phyloP scores from a whole-genome alignment of 2,329 filamentous ascomycete genomes.

The Phaeosphaeria sp. region DNA sequence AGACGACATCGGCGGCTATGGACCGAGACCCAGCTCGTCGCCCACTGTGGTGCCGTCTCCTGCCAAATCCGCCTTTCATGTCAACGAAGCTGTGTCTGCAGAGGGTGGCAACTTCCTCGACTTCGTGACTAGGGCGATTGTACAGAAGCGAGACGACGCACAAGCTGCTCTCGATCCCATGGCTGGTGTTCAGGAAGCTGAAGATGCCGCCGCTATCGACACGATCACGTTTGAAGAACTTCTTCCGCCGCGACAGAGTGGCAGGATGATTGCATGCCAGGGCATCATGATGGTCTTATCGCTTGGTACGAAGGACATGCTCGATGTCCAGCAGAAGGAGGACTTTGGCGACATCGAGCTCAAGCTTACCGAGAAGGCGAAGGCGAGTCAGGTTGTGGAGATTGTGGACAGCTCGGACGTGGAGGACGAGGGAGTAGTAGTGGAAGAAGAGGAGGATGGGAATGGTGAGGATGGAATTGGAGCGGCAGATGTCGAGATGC shows the following conservation, averaged over 20 bases:
- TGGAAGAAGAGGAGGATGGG: background rate
- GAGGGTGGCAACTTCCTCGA: constrained; percentile 69
- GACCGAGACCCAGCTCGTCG: constrained; percentile 28
- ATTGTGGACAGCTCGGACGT: constrained; percentile 14
- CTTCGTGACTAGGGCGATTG: constrained; percentile 61
- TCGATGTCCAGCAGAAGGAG: constrained; percentile 68
- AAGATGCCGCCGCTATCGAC: constrained; percentile 36
- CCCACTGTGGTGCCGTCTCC: constrained; percentile 9
- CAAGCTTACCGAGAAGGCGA: constrained; percentile 30
- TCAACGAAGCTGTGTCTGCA: constrained; percentile 61
- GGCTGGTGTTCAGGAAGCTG: constrained; percentile 32
- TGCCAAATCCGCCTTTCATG: constrained; percentile 46
- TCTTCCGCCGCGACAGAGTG: constrained; percentile 64
- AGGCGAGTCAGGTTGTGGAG: constrained; percentile 19
- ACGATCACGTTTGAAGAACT: constrained; percentile 72
- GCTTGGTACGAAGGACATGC: constrained; percentile 63
- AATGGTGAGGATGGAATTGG: background rate
- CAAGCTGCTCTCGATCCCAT: constrained; percentile 14
- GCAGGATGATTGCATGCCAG: constrained; percentile 68
- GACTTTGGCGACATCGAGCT: constrained; percentile 50
- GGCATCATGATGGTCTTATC: constrained; percentile 50
- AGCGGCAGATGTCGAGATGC: constrained; percentile 1
- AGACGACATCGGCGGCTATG: constrained; percentile 19
- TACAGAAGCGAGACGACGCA: constrained; percentile 34
- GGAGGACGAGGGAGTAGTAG: background rate